Evolutionary conservation across 1,139 yeast genomes (phyloP).

Genomic region (Blastobotrys buckinghamii): DNA sequence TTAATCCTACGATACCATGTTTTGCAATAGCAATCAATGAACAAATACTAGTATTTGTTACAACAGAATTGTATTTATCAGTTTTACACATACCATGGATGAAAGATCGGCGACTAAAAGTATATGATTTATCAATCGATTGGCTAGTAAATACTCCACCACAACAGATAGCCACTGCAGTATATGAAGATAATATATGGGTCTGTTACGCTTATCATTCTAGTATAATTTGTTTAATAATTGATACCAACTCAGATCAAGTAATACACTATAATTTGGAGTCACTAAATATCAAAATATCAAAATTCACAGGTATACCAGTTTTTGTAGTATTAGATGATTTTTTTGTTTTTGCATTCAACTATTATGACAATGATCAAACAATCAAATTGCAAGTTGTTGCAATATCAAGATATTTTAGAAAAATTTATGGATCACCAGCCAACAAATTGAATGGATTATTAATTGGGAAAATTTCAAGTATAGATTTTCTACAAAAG

Average conservation of each 20-base stretch:
- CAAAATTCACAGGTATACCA: slow-evolving; percentile 2
- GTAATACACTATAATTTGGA: not conserved
- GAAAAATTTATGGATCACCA: not conserved
- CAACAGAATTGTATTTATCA: slow-evolving; percentile 11
- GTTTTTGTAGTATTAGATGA: slow-evolving; percentile 1
- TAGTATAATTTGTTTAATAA: not conserved
- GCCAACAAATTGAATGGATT: not conserved
- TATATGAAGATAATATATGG: not conserved
- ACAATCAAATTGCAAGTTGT: not conserved
- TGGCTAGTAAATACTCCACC: not conserved
- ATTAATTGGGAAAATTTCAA: not conserved
- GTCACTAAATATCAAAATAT: not conserved
- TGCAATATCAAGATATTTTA: not conserved
- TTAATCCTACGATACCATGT: slow-evolving; percentile 15
- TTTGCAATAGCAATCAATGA: slow-evolving; percentile 17
- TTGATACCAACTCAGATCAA: not conserved
- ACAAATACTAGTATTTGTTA: slow-evolving; percentile 15
- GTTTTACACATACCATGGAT: slow-evolving; percentile 4
- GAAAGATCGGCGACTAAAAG: not conserved
- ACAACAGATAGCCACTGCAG: not conserved
- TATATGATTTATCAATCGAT: not conserved
- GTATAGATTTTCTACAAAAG: not conserved
- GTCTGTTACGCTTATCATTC: not conserved
- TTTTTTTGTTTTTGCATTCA: slow-evolving; percentile 4
- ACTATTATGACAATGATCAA: slow-evolving; percentile 6